These are phyloP conservation scores for Septoria linicola DNA, from an alignment of 2,329 filamentous ascomycete species.

Conservation along the genomic window DNA sequence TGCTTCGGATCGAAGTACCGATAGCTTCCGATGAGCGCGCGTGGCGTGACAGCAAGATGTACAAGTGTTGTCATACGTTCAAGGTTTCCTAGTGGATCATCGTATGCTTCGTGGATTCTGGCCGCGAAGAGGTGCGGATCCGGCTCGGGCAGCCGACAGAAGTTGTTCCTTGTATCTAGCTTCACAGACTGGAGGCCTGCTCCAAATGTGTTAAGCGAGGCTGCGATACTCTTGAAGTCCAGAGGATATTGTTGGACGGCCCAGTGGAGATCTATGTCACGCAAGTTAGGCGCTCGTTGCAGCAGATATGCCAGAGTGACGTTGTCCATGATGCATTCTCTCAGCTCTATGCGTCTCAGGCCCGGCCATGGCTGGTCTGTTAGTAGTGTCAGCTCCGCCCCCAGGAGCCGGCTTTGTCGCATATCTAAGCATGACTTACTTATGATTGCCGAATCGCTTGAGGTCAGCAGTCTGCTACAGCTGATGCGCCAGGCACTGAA, in stretches of 20 bases:
- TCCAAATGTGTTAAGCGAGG: conserved; percentile 11
- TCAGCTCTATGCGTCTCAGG: conserved; percentile 6
- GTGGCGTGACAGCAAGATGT: conserved; percentile 6
- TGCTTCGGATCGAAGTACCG: background rate
- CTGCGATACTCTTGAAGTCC: conserved; percentile 8
- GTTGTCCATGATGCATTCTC: conserved; percentile 15
- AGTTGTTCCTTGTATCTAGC: conserved; percentile 13
- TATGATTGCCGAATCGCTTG: background rate
- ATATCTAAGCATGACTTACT: background rate
- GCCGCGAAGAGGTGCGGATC: background rate
- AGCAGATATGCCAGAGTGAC: conserved; percentile 8
- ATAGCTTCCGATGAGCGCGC: conserved; percentile 6
- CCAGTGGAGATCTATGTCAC: conserved; percentile 11
- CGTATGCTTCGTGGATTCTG: conserved; percentile 7
- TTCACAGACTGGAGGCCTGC: conserved; percentile 5
- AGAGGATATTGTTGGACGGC: conserved; percentile 10
- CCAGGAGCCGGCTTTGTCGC: background rate
- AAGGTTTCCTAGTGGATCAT: conserved; percentile 6
- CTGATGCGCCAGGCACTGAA: conserved; percentile 14
- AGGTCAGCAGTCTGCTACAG: conserved; percentile 7
- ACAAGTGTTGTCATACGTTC: conserved; percentile 1
- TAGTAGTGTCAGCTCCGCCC: background rate
- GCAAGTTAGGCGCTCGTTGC: conserved; percentile 13
- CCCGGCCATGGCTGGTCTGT: conserved; percentile 12
- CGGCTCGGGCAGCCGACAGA: conserved; percentile 1